Percentiles rank a stretch among this genome's conserved stretches.
Evolutionary conservation across 164 flowering plant genomes (phyloP).

Genomic region (Berberis thunbergii): DNA sequence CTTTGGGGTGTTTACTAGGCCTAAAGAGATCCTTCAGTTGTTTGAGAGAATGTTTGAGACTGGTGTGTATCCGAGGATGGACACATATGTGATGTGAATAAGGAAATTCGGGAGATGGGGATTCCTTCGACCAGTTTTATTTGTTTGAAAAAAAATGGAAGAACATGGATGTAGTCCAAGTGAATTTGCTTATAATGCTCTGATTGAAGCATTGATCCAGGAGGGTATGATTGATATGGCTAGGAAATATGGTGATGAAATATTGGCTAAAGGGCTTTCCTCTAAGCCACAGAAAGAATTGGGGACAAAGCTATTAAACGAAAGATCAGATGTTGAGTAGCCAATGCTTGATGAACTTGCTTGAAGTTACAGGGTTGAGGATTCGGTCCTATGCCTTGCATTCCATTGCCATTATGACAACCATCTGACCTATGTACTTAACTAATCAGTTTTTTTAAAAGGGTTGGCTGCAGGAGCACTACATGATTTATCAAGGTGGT

Average conservation of each 20-base stretch:
- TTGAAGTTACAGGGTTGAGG: too few species aligned
- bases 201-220: constrained; percentile 77
- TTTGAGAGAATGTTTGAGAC: constrained; percentile 69
- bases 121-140: constrained; percentile 64
- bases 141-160: constrained; percentile 75
- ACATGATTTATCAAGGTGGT: too few species aligned
- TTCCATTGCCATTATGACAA: too few species aligned
- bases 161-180: constrained; percentile 67
- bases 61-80: constrained; percentile 66
- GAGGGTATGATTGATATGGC: constrained; percentile 87
- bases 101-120: constrained; percentile 95
- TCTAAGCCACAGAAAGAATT: constrained; percentile 59
- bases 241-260: constrained; percentile 66
- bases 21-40: constrained; percentile 56
- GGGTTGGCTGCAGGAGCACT: too few species aligned
- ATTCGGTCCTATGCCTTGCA: too few species aligned
- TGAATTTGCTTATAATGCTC: constrained; percentile 69
- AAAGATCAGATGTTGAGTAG: constrained; percentile 8
- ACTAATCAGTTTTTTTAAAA: too few species aligned
- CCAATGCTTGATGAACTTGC: too few species aligned
- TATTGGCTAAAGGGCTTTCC: constrained; percentile 71
- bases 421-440: too few species aligned
- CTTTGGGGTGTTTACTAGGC: constrained; percentile 52
- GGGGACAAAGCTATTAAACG: constrained; percentile 24
- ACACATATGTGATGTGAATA: constrained; percentile 84